Conservation (phyloP, 768 basidiomycete species). For the Lactarius sp. region DNA sequence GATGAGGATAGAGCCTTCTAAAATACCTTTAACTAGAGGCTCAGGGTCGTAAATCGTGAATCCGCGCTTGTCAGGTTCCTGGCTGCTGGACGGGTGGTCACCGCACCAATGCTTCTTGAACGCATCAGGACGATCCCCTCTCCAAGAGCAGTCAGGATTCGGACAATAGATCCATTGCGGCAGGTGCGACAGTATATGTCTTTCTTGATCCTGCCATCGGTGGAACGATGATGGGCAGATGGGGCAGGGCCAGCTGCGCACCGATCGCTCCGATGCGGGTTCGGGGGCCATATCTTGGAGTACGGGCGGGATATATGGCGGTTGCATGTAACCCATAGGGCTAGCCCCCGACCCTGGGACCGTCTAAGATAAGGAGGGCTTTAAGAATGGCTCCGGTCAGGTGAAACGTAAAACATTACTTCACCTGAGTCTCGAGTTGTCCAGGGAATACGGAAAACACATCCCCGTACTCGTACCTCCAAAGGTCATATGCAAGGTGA, state of each 20-base stretch:
- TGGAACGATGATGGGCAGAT: background rate
- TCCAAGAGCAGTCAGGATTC: conserved; percentile 2
- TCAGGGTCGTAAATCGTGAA: background rate
- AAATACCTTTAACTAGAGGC: background rate
- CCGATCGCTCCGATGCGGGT: no score
- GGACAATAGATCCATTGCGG: conserved; percentile 7
- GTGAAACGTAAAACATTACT: background rate
- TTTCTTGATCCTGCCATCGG: background rate
- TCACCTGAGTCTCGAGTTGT: background rate
- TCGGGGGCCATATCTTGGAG: background rate
- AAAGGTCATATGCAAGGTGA: background rate
- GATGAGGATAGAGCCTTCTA: background rate
- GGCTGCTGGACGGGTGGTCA: background rate
- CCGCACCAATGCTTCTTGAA: background rate
- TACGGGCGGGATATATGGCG: no score
- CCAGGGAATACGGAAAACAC: background rate
- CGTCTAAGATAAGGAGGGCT: background rate
- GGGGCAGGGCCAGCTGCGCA: background rate
- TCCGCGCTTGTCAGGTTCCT: background rate
- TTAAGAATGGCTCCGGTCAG: background rate
- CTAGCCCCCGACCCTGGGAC: background rate
- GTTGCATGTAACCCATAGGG: background rate
- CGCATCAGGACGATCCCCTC: conserved; percentile 2
- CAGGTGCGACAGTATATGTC: background rate
- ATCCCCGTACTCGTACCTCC: background rate